Conservation (phyloP, 2,329 filamentous ascomycete species). For the Fusarium multiceps region DNA sequence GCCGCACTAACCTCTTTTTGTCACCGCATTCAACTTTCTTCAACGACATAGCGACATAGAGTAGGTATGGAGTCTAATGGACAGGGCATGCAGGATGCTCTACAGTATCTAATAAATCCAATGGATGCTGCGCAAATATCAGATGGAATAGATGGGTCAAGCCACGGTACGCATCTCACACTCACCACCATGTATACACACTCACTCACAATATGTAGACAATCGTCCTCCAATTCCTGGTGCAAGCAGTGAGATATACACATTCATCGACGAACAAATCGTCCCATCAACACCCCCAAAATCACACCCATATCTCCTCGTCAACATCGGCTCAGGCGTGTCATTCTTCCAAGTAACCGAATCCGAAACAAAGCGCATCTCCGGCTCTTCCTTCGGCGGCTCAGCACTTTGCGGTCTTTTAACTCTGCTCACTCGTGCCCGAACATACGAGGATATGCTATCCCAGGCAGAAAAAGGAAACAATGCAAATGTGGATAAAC, state of each 20-base stretch:
- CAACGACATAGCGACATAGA: neutral
- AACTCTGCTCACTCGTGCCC: slow-evolving; percentile 88
- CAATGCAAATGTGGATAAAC: slow-evolving; percentile 92
- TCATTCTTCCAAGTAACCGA: slow-evolving; percentile 97
- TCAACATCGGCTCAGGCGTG: slow-evolving; percentile 97
- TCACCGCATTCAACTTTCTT: slow-evolving; percentile 20
- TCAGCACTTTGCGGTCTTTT: slow-evolving; percentile 96
- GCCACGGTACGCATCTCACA: neutral
- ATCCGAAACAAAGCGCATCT: slow-evolving; percentile 84
- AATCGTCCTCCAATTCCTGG: slow-evolving; percentile 17
- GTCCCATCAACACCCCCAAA: slow-evolving; percentile 86
- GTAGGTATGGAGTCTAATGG: neutral
- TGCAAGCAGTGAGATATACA: slow-evolving; percentile 82
- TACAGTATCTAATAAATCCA: neutral
- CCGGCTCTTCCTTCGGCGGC: slow-evolving; percentile 92
- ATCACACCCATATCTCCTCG: slow-evolving; percentile 94
- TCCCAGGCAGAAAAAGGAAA: slow-evolving; percentile 89
- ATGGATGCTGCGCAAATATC: slow-evolving; percentile 1
- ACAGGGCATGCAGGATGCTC: neutral
- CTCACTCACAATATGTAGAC: neutral
- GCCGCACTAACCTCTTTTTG: slow-evolving; percentile 19
- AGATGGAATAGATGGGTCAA: slow-evolving; percentile 20
- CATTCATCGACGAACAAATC: slow-evolving; percentile 87
- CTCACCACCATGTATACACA: fast-evolving
- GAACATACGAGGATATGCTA: slow-evolving; percentile 97